A percentile compares a stretch with the other conserved stretches of the same genome.
Evolutionary conservation across 352 stramenopile species (phyloP).

Genomic region (Phytophthora parvispora): DNA sequence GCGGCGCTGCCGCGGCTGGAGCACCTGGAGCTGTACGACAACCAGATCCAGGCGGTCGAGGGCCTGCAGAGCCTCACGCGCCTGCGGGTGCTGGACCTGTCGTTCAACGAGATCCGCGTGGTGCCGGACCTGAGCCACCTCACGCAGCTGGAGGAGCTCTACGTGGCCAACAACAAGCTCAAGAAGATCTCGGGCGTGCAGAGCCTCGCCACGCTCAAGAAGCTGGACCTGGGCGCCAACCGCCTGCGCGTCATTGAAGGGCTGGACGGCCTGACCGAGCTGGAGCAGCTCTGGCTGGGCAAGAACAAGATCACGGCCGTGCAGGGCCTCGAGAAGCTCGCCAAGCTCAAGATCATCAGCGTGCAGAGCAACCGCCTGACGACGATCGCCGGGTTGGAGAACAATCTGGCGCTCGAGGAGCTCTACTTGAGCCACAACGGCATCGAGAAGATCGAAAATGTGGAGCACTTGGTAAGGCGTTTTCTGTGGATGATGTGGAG

Average conservation of each 20-base stretch:
- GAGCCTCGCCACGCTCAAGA: conserved; percentile 89
- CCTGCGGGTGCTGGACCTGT: conserved; percentile 95
- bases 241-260: conserved; percentile 95
- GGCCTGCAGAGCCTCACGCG: conserved; percentile 69
- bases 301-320: conserved; percentile 99
- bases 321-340: conserved; percentile 84
- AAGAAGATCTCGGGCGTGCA: conserved; percentile 95
- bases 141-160: conserved; percentile 92
- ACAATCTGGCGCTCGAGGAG: conserved; percentile 94
- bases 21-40: conserved; percentile 99
- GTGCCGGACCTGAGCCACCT: conserved; percentile 88
- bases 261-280: conserved; percentile 85
- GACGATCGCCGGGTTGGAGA: conserved; percentile 91
- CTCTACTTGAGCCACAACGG: conserved; percentile 99
- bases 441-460: conserved; percentile 91
- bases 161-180: conserved; percentile 99
- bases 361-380: conserved; percentile 98
- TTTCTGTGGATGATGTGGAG: neutral
- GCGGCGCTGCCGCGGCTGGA: conserved; percentile 73
- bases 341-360: conserved; percentile 91
- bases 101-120: conserved; percentile 97
- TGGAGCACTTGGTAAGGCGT: conserved; percentile 74
- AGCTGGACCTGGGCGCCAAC: conserved; percentile 98
- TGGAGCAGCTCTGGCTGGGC: conserved; percentile 98
- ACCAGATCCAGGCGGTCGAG: conserved; percentile 94